These are phyloP conservation scores for Umbelopsis sp. DNA, from an alignment of 192 early-diverging fungal genomes.

Conservation along the genomic window DNA sequence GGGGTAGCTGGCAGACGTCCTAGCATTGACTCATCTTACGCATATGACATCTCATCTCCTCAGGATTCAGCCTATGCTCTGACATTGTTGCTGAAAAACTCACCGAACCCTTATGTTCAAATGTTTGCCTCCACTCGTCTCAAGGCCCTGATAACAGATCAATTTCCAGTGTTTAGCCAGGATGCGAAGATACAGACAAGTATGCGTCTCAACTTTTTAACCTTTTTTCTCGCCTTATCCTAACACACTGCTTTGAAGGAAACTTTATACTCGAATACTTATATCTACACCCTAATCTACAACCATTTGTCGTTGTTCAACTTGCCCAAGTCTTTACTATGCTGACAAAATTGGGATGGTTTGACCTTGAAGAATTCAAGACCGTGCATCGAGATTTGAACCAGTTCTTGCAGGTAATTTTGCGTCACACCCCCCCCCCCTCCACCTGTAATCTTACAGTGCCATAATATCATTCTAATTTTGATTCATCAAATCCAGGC, in stretches of 20 bases:
- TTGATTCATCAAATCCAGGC: constrained; percentile 33
- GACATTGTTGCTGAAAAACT: constrained; percentile 59
- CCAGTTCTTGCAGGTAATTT: constrained; percentile 59
- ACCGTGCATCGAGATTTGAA: constrained; percentile 52
- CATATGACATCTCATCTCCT: constrained; percentile 50
- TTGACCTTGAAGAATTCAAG: constrained; percentile 69
- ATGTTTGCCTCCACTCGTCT: constrained; percentile 64
- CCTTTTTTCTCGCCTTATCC: neutral
- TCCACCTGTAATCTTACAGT: constrained; percentile 9
- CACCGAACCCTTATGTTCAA: constrained; percentile 67
- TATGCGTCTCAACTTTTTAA: constrained; percentile 23
- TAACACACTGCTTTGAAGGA: constrained; percentile 35
- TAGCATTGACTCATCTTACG: constrained; percentile 19
- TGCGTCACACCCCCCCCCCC: too few species aligned
- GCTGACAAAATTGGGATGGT: constrained; percentile 73
- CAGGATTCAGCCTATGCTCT: constrained; percentile 60
- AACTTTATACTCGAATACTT: constrained; percentile 64
- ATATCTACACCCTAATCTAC: constrained; percentile 54
- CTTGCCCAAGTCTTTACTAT: constrained; percentile 63
- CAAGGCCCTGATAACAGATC: constrained; percentile 54
- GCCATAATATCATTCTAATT: neutral
- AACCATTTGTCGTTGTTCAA: constrained; percentile 58
- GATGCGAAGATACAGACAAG: constrained; percentile 34
- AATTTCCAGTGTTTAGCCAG: constrained; percentile 32
- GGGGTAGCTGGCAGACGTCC: constrained; percentile 40